A percentile compares a stretch with the other conserved stretches of the same genome.
phyloP scores from a whole-genome alignment of 768 basidiomycete species.

The Macrolepiota dolichaula region DNA sequence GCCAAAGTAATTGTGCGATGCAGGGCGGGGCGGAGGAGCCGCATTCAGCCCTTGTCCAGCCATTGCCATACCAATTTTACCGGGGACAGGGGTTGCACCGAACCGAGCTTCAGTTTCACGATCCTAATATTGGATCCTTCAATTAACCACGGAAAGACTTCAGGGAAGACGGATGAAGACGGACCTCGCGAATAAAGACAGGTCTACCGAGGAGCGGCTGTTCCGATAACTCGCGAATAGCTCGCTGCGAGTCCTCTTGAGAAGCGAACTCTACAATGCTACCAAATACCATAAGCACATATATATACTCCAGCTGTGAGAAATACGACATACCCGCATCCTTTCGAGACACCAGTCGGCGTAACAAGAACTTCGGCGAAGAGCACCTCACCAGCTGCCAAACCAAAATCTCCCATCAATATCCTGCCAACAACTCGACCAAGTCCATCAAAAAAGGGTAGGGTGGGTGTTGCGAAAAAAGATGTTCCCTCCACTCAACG shows the following conservation, averaged over 20 bases:
- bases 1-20: constrained; percentile 74
- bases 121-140: constrained; percentile 55
- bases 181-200: constrained; percentile 94
- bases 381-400: constrained; percentile 98
- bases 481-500: constrained; percentile 19
- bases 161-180: neutral
- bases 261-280: constrained; percentile 96
- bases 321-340: constrained; percentile 83
- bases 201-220: constrained; percentile 87
- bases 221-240: constrained; percentile 90
- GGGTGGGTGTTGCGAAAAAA: constrained; percentile 27
- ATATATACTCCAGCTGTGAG: constrained; percentile 11
- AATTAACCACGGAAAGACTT: neutral
- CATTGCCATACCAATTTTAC: constrained; percentile 95
- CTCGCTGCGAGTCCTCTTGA: constrained; percentile 84
- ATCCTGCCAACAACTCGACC: constrained; percentile 68
- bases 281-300: neutral
- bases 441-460: constrained; percentile 45
- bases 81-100: constrained; percentile 92
- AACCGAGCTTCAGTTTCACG: constrained; percentile 96
- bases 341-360: constrained; percentile 95
- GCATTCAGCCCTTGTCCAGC: constrained; percentile 85
- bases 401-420: constrained; percentile 92
- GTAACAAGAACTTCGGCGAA: constrained; percentile 99
- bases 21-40: constrained; percentile 77